Base-by-base conservation (phyloP, 805 yeast genomes). In the Yarrowia phangngaensis region DNA sequence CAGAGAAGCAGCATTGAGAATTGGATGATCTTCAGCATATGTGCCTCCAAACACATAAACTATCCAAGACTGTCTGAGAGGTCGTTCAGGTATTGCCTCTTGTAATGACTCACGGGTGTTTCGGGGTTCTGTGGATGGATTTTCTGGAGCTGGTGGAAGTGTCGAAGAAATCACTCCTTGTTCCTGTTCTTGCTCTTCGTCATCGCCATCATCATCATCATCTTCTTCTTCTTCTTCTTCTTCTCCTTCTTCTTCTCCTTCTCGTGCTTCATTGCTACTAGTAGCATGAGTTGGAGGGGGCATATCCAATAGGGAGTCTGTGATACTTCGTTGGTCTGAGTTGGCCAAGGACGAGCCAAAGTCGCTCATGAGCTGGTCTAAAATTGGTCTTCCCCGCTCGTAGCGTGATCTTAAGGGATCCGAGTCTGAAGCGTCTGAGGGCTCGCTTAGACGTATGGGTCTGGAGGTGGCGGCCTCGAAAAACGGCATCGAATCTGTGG, bases 11-110 rank as follows among this genome's bases (percentile, higher is more conserved):
- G 77, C 74, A 1, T 69, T 59, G 26, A 75, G 62, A 7, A 75
- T 58, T 4, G 79, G 79, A 56, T 75, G 79, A 50, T 70, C 62
- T 31, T 62, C 63, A 2, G 74, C 69, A 54, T 75, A 78, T 11
- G 72, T 63, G 30, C 79, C 80, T 0, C 82, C 82, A 64, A 77
- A 70, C 6, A 78, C 80, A 43, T 76, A 75, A 17, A 79, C 75
- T n/a, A 78, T 71, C 84, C 83, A 78, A 1, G 79, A 72, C 20
- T 77, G 64, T 29, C 68, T 66, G 5, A 55, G 28, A 4, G 40
- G 31, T 4, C 40, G 50, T 4, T 45, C 40, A 15, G 40, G 38
- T 11, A 24, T 24, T 9, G 38, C 50, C 4, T 24, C 40, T 19
- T 13, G 45, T 11, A 38, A 17, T 14, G 45, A 13, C 17, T 38